Evolutionary conservation across 768 basidiomycete species (phyloP).

Genomic region (Boletus subparvulus): DNA sequence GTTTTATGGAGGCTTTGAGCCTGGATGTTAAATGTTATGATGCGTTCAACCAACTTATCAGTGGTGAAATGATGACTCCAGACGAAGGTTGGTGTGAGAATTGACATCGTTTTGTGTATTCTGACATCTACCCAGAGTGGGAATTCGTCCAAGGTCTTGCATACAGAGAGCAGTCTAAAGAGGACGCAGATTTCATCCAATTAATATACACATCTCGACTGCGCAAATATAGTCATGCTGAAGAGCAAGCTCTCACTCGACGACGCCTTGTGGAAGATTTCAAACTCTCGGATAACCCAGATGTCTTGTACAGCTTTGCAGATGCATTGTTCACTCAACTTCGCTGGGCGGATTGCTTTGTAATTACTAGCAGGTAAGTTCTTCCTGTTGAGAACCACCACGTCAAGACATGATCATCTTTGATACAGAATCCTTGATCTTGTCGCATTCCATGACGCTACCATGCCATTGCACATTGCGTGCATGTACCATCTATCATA

Average conservation of each 20-base stretch:
- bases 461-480: slow-evolving; percentile 92
- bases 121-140: slow-evolving; percentile 70
- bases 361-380: slow-evolving; percentile 74
- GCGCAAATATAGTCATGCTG: slow-evolving; percentile 83
- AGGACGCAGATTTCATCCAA: slow-evolving; percentile 89
- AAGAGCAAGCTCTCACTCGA: slow-evolving; percentile 80
- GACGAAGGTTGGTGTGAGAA: slow-evolving; percentile 76
- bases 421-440: slow-evolving; percentile 72
- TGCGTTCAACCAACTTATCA: slow-evolving; percentile 85
- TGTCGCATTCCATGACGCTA: slow-evolving; percentile 82
- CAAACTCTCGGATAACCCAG: slow-evolving; percentile 85
- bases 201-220: slow-evolving; percentile 91
- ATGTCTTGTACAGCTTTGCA: slow-evolving; percentile 87
- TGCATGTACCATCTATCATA: slow-evolving; percentile 97
- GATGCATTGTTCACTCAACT: slow-evolving; percentile 87
- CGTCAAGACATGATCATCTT: neutral
- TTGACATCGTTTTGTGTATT: neutral
- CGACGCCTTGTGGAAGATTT: slow-evolving; percentile 80
- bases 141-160: slow-evolving; percentile 86
- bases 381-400: neutral
- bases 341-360: slow-evolving; percentile 93
- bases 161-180: slow-evolving; percentile 78
- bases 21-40: slow-evolving; percentile 98
- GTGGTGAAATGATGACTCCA: slow-evolving; percentile 93
- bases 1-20: slow-evolving; percentile 93